Conservation (phyloP, 805 yeast species). For the Candida peoriensis region DNA sequence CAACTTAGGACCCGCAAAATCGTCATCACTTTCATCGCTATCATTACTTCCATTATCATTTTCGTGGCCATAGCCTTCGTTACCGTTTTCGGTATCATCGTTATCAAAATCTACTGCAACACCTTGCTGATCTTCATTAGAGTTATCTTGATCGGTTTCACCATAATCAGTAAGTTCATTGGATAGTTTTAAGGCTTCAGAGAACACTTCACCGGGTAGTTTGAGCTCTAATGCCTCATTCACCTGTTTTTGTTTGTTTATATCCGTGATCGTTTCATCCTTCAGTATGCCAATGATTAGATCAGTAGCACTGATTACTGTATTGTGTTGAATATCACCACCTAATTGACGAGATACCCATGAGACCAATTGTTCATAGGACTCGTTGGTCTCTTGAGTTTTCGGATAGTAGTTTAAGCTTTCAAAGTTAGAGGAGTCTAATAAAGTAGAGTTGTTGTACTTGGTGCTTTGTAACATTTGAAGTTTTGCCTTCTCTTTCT, state of each 20-base stretch:
- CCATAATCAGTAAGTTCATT: slow-evolving; percentile 47
- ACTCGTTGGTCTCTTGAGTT: slow-evolving; percentile 42
- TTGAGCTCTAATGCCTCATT: slow-evolving; percentile 39
- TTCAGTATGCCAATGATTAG: slow-evolving; percentile 51
- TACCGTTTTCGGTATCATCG: slow-evolving; percentile 23
- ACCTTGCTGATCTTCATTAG: slow-evolving; percentile 39
- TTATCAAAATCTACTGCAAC: slow-evolving; percentile 26
- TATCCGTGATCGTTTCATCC: slow-evolving; percentile 37
- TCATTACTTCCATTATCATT: slow-evolving; percentile 24
- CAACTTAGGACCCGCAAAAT: slow-evolving; percentile 29
- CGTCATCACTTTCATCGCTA: slow-evolving; percentile 27
- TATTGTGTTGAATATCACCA: slow-evolving; percentile 71
- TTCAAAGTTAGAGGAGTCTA: slow-evolving; percentile 36
- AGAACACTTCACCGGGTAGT: slow-evolving; percentile 25
- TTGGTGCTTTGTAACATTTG: slow-evolving; percentile 5
- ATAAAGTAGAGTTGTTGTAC: slow-evolving; percentile 21
- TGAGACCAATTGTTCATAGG: slow-evolving; percentile 52
- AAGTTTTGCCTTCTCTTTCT: slow-evolving; percentile 16
- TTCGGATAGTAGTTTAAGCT: slow-evolving; percentile 60
- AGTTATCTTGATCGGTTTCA: slow-evolving; percentile 20
- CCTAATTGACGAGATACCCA: slow-evolving; percentile 56
- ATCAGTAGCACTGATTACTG: slow-evolving; percentile 68
- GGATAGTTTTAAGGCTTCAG: slow-evolving; percentile 31
- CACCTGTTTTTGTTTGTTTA: slow-evolving; percentile 40
- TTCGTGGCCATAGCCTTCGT: too few relatives aligned